Conservation (phyloP, 2,329 filamentous ascomycete genomes). For the Neofusicoccum kwambonambiense region DNA sequence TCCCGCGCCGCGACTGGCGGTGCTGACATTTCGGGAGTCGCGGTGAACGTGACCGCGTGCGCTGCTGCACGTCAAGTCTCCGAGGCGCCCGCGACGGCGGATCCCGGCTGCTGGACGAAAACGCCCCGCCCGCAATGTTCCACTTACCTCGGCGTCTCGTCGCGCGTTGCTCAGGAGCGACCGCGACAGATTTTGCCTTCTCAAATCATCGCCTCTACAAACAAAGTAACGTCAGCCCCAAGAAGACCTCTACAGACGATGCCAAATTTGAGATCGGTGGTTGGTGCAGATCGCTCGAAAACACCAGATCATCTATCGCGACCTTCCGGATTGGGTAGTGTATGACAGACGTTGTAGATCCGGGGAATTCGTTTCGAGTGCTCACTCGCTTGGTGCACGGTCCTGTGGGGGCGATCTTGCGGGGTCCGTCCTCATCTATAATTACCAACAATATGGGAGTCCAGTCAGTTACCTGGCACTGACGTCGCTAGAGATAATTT, state of each 20-base stretch:
- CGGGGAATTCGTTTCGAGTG: not conserved
- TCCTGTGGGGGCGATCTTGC: not conserved
- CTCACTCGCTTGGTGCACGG: not conserved
- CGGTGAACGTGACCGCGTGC: no score
- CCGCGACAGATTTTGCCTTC: no score
- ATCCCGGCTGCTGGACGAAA: not conserved
- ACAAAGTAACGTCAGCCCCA: no score
- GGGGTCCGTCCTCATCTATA: not conserved
- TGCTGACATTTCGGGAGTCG: not conserved
- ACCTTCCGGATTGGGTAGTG: constrained; percentile 2
- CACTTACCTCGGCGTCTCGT: no score
- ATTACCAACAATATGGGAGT: not conserved
- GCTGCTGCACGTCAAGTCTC: no score
- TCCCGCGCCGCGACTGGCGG: no score
- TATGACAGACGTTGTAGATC: not conserved
- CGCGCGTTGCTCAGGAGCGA: no score
- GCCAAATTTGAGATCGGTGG: not conserved
- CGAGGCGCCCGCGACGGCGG: no score
- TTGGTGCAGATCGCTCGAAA: not conserved
- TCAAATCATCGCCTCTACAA: no score
- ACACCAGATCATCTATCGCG: not conserved
- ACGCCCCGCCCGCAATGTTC: not conserved
- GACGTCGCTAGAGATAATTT: no score
- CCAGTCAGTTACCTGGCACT: not conserved
- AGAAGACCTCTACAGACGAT: no score